Evolutionary conservation across 352 stramenopile species (phyloP), one percentile per base, ranked within the genome.

Genomic region (Pythium rishiriense): DNA sequence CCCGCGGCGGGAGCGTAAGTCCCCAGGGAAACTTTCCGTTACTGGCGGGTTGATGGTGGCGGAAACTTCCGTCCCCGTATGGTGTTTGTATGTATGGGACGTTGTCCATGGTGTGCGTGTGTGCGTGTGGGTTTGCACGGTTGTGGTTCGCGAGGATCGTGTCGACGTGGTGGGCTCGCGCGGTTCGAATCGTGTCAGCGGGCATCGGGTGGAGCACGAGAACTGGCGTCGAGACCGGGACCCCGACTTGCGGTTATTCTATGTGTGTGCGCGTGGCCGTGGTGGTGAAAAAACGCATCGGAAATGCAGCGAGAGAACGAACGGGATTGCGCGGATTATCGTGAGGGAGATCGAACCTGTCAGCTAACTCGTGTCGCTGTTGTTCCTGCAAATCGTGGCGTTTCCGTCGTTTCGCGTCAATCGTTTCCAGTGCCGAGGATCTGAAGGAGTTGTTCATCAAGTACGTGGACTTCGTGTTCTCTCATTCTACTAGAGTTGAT

Each of bases 391-490:
- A 57, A 46, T 57, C 24, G 51, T 51, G 47, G 25, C 45, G 37
- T 58, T 17, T 2, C 15, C 37, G 37, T 43, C 11, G 15, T 43
- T 59, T 50, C 54, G 54, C 52, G 19, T 45, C 9, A 2, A 26
- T 45, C 42, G 9, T n/a, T 26, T 50, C 35, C 56, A 72, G 65
- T 28, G 31, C 65, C 25, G 65, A 72, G 24, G 58, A 67, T 21
- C 66, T 90, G 35, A 79, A 79, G 52, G 81, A 90, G 49, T 60
- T 90, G 42, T 90, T 90, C 53, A 68, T 72, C 70, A 88, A 90
- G 77, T 90, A 73, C 46, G 81, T 78, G 55, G 10, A 11, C 22
- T 21, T 28, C 2, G 45, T 0, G 11, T 39, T 19, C 24, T 17
- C 26, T 24, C 12, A 25, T 1, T 29, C 3, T n/a, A 29, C 12